phyloP scores from a whole-genome alignment of 1,284 basidiomycete species.

The Malassezia vespertilionis region DNA sequence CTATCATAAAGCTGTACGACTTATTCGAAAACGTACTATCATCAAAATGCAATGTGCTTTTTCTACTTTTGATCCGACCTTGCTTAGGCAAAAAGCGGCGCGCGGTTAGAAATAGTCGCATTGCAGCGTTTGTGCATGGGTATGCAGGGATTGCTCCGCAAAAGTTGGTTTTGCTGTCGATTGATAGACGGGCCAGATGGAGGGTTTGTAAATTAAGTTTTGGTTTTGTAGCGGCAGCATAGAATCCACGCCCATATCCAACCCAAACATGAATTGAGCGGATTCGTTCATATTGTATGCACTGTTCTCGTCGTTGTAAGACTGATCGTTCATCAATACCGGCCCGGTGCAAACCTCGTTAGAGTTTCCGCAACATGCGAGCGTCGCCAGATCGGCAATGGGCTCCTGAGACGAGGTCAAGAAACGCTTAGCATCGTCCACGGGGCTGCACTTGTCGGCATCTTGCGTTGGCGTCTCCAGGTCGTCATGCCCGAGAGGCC shows the following conservation, averaged over 20 bases:
- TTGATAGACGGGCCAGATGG: conserved; percentile 9
- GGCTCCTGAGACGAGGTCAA: conserved; percentile 10
- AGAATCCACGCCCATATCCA: neutral
- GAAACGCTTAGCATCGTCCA: neutral
- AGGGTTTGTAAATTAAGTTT: neutral
- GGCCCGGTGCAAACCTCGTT: conserved; percentile 11
- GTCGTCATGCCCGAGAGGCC: too few relatives aligned
- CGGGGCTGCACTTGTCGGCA: conserved; percentile 1
- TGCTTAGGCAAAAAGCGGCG: too few relatives aligned
- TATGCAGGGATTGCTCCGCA: too few relatives aligned
- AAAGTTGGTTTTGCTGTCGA: too few relatives aligned
- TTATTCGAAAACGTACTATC: too few relatives aligned
- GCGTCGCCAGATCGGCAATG: neutral
- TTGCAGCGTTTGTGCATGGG: too few relatives aligned
- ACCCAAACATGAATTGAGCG: neutral
- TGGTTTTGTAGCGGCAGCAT: neutral
- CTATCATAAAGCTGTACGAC: too few relatives aligned
- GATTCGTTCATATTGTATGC: neutral
- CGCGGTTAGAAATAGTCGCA: too few relatives aligned
- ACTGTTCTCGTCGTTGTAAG: neutral
- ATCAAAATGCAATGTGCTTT: too few relatives aligned
- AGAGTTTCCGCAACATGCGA: conserved; percentile 16
- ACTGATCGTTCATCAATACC: conserved; percentile 7
- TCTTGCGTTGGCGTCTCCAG: too few relatives aligned
- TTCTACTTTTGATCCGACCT: too few relatives aligned